Base-by-base conservation (phyloP, 345 rosid genomes). In the Salix udensis region DNA sequence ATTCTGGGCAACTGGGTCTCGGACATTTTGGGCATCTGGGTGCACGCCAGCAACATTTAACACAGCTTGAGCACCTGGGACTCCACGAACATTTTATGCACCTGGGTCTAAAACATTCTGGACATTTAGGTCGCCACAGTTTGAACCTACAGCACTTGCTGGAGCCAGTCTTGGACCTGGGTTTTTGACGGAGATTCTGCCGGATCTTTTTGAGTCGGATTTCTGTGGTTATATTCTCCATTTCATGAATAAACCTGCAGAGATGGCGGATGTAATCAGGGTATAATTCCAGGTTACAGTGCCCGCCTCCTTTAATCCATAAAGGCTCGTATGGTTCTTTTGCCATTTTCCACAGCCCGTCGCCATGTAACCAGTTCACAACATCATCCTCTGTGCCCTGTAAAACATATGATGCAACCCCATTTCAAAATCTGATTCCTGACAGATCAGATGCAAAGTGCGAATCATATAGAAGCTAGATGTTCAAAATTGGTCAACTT, bases 291-390 rank as follows among this genome's bases (percentile, higher is more conserved):
- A 96, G 84, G 85, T 96, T 96, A 86, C 98, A 96, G 77, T 94
- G 99, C 55, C 98, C 98, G 23, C 98, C 99, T 31, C 99, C 99
- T 86, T 96, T 94, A 68, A 96, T 94, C 99, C 99, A 96, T 30
- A 96, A 79, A 19, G 99, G 99, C 79, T 94, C 97, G 15, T 90
- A 94, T 0, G 99, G 94, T 71, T 96, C 97, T 78, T 88, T 89
- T 0, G 98, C 94, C 93, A 87, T 86, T 79, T 94, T 89, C 97
- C 97, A 96, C 18, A 96, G 89, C 36, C 93, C 93, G 31, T 91
- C 88, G 40, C 99, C 99, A 16, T 96, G 99, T 73, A 94, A 84
- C 97, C 97, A 96, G 77, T 94, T 94, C 73, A 96, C 99, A 14
- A 96, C 98, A 39, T 96, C 99, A 36, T 96, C 99, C 50, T 96